Evolutionary conservation across 73 alveolate genomes (phyloP), one percentile per base, ranked within the genome.

Genomic region (Breviolum minutum): DNA sequence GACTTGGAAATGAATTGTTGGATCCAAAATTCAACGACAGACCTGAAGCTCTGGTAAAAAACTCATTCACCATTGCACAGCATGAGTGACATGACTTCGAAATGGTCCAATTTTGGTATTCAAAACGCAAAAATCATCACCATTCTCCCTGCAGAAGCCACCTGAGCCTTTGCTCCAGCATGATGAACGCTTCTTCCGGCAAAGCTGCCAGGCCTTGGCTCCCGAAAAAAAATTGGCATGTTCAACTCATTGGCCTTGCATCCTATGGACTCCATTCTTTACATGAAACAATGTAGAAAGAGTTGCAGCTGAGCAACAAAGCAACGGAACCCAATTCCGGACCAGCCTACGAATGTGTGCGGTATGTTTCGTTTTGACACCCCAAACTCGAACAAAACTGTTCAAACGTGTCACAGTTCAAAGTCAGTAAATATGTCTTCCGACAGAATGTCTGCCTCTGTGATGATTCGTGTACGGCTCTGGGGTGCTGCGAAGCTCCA

Each of bases 111-210:
- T 68, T 14, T 22, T 22, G 17, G 77, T 17, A 14, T 22, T 22
- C 6, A 2, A 68, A 22, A 2, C 77, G n/a, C 2, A 68, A 6
- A 68, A 32, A 10, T 32, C 48, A 27, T 7, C 83, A 14, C n/a
- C 0, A 32, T 11, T 32, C 26, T 71, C 82, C 5, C 54, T 40
- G 54, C 3, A 40, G 54, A 40, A 40, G 54, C 54, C 54, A 14
- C 70, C 97, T 80, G 79, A 62, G 98, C 98, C 98, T 92, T 80
- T 30, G 98, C 66, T 60, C 98, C 90, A 40, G 54, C 54, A 40
- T 79, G 26, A 40, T 68, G 73, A 40, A 92, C 73, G 66, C 98
- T 92, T 73, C 90, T 73, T 69, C 98, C 98, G 24, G 98, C 98
- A 61, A 92, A 92, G 32, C 68, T 92, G 62, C 98, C 86, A 6